phyloP scores from a whole-genome alignment of 768 basidiomycete genomes.

The Leccinum incarnatum region DNA sequence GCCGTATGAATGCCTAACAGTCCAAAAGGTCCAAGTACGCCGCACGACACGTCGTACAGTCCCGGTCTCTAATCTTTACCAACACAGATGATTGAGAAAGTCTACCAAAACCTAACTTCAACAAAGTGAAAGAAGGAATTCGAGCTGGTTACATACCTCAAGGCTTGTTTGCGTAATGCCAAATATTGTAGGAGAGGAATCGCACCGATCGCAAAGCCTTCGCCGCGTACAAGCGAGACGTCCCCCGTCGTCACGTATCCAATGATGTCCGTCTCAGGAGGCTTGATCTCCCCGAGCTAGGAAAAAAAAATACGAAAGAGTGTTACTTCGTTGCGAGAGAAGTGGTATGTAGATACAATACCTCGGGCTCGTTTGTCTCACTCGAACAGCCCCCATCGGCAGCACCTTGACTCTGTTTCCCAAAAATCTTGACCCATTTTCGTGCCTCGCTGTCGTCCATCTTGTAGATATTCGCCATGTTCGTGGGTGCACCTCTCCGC shows the following conservation, averaged over 20 bases:
- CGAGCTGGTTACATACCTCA: slow-evolving; percentile 27
- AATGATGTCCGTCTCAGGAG: slow-evolving; percentile 49
- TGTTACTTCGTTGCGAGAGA: not conserved
- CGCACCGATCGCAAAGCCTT: slow-evolving; percentile 75
- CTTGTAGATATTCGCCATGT: slow-evolving; percentile 70
- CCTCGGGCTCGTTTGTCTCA: slow-evolving; percentile 23
- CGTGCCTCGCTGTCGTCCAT: slow-evolving; percentile 53
- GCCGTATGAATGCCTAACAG: slow-evolving; percentile 9
- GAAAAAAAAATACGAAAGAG: not conserved
- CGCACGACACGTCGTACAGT: slow-evolving; percentile 51
- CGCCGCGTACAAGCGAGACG: slow-evolving; percentile 74
- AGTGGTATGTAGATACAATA: slow-evolving; percentile 17
- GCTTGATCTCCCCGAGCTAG: slow-evolving; percentile 46
- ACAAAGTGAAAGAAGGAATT: not conserved
- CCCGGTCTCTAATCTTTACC: slow-evolving; percentile 64
- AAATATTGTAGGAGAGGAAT: slow-evolving; percentile 56
- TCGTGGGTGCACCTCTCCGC: slow-evolving; percentile 68
- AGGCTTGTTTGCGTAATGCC: slow-evolving; percentile 50
- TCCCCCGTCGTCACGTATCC: slow-evolving; percentile 86
- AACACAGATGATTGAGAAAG: slow-evolving; percentile 36
- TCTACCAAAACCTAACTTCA: slow-evolving; percentile 8
- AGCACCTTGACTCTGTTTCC: slow-evolving; percentile 13
- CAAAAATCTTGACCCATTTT: slow-evolving; percentile 42
- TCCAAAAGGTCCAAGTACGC: slow-evolving; percentile 44
- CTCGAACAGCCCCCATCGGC: slow-evolving; percentile 19